Evolutionary conservation across 139 green algal species (phyloP), one percentile per base, ranked within the genome.

Genomic region (Zygnema cylindricum): DNA sequence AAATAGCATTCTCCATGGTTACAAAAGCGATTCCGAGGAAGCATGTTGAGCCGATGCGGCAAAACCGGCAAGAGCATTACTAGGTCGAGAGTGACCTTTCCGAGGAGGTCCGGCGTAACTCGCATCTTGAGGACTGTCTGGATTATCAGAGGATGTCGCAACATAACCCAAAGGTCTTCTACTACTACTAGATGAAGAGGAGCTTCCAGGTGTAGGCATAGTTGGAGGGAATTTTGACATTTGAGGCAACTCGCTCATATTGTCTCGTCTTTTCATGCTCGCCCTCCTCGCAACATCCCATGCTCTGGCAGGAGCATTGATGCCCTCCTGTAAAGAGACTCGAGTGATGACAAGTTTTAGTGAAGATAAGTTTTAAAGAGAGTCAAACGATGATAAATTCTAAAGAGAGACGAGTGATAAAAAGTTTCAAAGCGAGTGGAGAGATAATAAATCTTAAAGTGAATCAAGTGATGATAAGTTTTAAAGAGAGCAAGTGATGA

Each of bases 221-320:
- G 71, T 25, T 1, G 38, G 32, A 25, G 81, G 81, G 40, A 86
- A 86, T 0, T 78, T 78, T 36, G 38, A 32, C 39, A 86, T 77
- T 21, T 78, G 54, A 25, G 81, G 81, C n/a, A 88, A 25, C 32
- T 88, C 82, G 69, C 36, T 75, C 71, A 75, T 25, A 33, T 33
- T n/a, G 30, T 75, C 40, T n/a, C 82, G 30, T 11, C 79, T n/a
- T 33, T 77, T 41, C 84, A 89, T 85, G 11, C 33, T 82, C 1
- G 81, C 86, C 55, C 86, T 69, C 49, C 81, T 57, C 36, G 86
- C 86, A 11, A 91, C 69, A 39, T 91, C 86, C 82, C 81, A 91
- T 0, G 86, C 40, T 32, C 81, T 43, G 36, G 25, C 86, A 30
- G 35, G 39, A 1, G 71, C 39, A 32, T 78, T 42, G 76, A 90